Evolutionary conservation across 805 yeast genomes (phyloP), one percentile per base, ranked within the genome.

Genomic region (Candida caryicola): DNA sequence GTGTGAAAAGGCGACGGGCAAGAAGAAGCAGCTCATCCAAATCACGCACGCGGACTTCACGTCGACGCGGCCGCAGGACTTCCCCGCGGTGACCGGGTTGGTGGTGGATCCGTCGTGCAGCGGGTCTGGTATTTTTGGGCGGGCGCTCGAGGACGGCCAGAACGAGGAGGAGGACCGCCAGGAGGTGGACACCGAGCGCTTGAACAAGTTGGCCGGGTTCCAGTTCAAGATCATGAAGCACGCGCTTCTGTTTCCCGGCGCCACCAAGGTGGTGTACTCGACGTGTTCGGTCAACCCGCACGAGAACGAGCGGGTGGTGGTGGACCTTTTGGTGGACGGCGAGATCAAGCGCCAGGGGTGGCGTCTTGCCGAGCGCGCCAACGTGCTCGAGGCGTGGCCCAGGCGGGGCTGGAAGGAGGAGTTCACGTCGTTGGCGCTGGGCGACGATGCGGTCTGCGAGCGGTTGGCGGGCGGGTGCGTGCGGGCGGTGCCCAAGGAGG

Each of bases 21-120:
- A 44, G 23, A 34, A 45, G 18, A 41, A 51, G 14, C 37, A 50
- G 19, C 46, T 69, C 32, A 71, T 79, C 10, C 79, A 78, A 47
- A 73, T 77, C 12, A 68, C 71, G 14, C 72, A 66, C 35, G 78
- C 82, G 12, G 95, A 85, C 59, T 85, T 85, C 55, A 82, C 89
- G 7, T 54, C 69, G 3, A 63, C 76, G 2, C 66, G 73, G 17
- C 85, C 93, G 0, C 50, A 50, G 1, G 83, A 82, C 32, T 85
- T 70, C 44, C 66, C 73, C 1, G 73, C 76, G 13, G 84, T 88
- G 4, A 81, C 87, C 0, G 96, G 95, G 0, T 64, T 93, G 29
- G 71, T 93, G 2, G 95, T 93, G 2, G 99, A 93, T 60, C 99
- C 99, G 0, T 87, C 96, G 3, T 93, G 99, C 60, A 88, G 96